phyloP scores from a whole-genome alignment of 2,329 filamentous ascomycete species.

The Didymella glomerata region DNA sequence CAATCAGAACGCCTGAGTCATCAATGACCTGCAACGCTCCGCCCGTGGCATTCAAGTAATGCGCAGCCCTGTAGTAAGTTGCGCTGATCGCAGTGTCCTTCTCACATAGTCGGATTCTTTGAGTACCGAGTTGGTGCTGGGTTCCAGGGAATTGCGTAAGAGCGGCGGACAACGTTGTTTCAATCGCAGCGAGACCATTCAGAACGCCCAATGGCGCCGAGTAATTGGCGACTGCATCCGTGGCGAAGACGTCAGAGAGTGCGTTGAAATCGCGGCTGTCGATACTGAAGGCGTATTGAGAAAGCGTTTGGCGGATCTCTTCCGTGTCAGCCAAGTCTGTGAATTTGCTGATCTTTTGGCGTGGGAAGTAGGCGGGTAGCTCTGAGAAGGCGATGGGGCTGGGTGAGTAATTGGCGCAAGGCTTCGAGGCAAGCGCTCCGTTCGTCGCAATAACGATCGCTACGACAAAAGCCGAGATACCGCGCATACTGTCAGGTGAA shows the following conservation, averaged over 20 bases:
- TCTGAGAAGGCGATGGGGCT: neutral
- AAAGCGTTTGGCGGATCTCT: constrained; percentile 10
- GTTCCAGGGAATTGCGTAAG: constrained; percentile 8
- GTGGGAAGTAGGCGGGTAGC: constrained; percentile 7
- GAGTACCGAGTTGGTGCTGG: constrained; percentile 13
- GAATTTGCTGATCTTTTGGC: neutral
- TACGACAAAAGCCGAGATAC: too few relatives aligned
- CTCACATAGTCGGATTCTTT: constrained; percentile 8
- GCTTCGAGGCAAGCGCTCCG: too few relatives aligned
- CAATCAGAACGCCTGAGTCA: neutral
- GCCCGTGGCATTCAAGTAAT: constrained; percentile 10
- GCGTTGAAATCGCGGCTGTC: constrained; percentile 3
- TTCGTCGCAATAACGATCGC: too few relatives aligned
- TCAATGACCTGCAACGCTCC: neutral
- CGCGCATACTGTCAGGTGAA: too few relatives aligned
- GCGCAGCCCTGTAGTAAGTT: constrained; percentile 9
- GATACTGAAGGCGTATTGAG: constrained; percentile 7
- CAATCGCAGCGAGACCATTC: constrained; percentile 2
- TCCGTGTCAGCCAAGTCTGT: constrained; percentile 1
- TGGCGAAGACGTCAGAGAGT: constrained; percentile 1
- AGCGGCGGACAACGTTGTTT: neutral
- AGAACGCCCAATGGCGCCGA: constrained; percentile 9
- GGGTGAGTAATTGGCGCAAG: constrained; percentile 6
- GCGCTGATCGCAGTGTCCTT: constrained; percentile 3
- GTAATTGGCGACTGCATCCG: constrained; percentile 8